These are phyloP conservation scores for Macrotyloma uniflorum DNA, from an alignment of 306 rosid species.

Conservation along the genomic window DNA sequence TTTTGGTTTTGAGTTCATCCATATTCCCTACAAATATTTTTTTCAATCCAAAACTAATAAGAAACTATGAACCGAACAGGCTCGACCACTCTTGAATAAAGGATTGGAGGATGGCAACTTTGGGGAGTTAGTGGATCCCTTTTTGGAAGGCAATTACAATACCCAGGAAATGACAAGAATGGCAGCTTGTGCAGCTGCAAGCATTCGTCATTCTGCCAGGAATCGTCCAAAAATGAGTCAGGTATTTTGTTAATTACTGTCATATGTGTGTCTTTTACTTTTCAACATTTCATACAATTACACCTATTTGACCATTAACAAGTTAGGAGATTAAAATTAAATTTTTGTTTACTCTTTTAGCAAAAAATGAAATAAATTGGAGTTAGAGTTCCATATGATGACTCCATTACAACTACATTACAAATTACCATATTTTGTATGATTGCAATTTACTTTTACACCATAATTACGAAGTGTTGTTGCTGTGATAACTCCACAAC, in stretches of 20 bases:
- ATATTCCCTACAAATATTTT: not conserved
- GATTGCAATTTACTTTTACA: no score
- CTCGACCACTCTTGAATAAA: conserved; percentile 65
- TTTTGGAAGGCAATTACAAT: conserved; percentile 60
- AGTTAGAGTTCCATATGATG: no score
- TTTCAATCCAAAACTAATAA: not conserved
- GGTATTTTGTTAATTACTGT: conserved; percentile 39
- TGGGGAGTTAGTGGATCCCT: conserved; percentile 57
- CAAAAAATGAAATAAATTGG: no score
- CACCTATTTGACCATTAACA: no score
- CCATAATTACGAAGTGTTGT: no score
- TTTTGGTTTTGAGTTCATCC: not conserved
- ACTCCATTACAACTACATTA: no score
- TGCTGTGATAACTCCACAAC: no score
- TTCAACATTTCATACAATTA: no score
- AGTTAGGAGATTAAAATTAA: no score
- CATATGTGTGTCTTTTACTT: not conserved
- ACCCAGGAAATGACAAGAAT: conserved; percentile 66
- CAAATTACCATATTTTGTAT: no score
- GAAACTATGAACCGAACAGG: conserved; percentile 45
- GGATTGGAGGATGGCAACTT: conserved; percentile 52
- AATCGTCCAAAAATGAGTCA: conserved; percentile 89
- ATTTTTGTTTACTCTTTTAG: no score
- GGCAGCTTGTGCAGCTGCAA: conserved; percentile 77
- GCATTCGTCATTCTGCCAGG: conserved; percentile 80